A percentile compares a stretch with the other conserved stretches of the same genome.
These are phyloP conservation scores for Primulina eburnea DNA, from an alignment of 257 asterid genomes.

Conservation along the genomic window DNA sequence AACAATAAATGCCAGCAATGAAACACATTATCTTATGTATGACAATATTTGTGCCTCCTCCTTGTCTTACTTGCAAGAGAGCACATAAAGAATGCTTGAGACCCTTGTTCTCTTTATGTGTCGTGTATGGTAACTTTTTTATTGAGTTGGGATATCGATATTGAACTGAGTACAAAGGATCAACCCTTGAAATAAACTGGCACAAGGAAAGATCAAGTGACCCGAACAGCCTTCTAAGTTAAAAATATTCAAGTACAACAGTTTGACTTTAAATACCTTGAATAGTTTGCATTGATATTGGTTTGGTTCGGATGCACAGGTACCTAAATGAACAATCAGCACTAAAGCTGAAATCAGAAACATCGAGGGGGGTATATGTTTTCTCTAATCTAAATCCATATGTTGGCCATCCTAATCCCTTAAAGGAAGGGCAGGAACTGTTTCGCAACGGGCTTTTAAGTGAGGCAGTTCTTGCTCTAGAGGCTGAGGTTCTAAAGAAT, in stretches of 20 bases:
- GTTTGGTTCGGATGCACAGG: conserved; percentile 33
- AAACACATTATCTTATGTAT: not conserved
- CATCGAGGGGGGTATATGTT: conserved; percentile 72
- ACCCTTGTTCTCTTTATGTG: conserved; percentile 8
- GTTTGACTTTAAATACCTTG: not conserved
- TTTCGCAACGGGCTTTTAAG: conserved; percentile 98
- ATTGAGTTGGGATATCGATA: conserved; percentile 14
- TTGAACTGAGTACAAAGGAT: not conserved
- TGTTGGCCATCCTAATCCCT: conserved; percentile 95
- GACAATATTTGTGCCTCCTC: not conserved
- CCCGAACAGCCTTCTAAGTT: not conserved
- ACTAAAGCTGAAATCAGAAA: conserved; percentile 38
- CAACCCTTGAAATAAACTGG: not conserved
- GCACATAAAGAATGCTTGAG: not conserved
- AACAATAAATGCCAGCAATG: not conserved
- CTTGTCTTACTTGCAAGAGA: not conserved
- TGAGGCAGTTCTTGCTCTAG: conserved; percentile 99
- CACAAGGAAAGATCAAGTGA: not conserved
- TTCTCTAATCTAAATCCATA: conserved; percentile 96
- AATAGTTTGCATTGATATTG: conserved; percentile 12
- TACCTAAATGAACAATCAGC: conserved; percentile 48
- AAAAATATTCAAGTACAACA: not conserved
- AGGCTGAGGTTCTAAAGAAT: conserved; percentile 98
- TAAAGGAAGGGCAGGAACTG: conserved; percentile 96
- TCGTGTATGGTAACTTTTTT: not conserved